phyloP scores from a whole-genome alignment of 352 stramenopile species.

The Phytophthora europaea region DNA sequence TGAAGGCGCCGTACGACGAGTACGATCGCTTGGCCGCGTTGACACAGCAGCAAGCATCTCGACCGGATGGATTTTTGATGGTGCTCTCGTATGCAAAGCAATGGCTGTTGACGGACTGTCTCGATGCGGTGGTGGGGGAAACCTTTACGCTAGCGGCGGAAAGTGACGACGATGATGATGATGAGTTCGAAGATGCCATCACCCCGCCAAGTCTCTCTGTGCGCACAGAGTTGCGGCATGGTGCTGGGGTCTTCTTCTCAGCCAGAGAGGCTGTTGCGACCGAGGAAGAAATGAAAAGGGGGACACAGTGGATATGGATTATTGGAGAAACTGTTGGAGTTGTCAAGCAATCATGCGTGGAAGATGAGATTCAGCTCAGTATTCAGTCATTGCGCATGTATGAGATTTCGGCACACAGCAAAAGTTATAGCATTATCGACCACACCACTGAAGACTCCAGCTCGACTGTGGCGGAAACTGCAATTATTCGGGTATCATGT shows the following conservation, averaged over 20 bases:
- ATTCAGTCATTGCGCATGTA: conserved; percentile 70
- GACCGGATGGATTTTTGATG: conserved; percentile 86
- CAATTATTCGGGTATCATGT: conserved; percentile 68
- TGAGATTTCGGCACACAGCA: conserved; percentile 44
- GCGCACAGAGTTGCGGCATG: conserved; percentile 51
- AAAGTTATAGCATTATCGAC: conserved; percentile 59
- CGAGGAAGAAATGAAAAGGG: conserved; percentile 20
- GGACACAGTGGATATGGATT: conserved; percentile 66
- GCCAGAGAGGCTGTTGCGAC: conserved; percentile 37
- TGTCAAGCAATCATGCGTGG: conserved; percentile 86
- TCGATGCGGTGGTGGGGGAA: conserved; percentile 69
- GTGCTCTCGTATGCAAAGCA: conserved; percentile 89
- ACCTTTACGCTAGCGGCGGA: conserved; percentile 56
- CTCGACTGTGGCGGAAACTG: conserved; percentile 20
- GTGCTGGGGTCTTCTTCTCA: conserved; percentile 65
- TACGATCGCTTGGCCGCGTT: conserved; percentile 79
- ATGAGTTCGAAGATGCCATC: conserved; percentile 91
- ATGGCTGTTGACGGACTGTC: conserved; percentile 83
- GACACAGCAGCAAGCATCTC: conserved; percentile 79
- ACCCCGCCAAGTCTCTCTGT: conserved; percentile 84
- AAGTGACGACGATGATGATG: conserved; percentile 78
- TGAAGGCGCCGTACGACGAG: conserved; percentile 89
- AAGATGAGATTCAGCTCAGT: conserved; percentile 81
- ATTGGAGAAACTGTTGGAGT: conserved; percentile 57
- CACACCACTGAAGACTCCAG: conserved; percentile 20